Evolutionary conservation across 495 filamentous ascomycete genomes (phyloP).

Genomic region (Talaromyces nanjingensis): DNA sequence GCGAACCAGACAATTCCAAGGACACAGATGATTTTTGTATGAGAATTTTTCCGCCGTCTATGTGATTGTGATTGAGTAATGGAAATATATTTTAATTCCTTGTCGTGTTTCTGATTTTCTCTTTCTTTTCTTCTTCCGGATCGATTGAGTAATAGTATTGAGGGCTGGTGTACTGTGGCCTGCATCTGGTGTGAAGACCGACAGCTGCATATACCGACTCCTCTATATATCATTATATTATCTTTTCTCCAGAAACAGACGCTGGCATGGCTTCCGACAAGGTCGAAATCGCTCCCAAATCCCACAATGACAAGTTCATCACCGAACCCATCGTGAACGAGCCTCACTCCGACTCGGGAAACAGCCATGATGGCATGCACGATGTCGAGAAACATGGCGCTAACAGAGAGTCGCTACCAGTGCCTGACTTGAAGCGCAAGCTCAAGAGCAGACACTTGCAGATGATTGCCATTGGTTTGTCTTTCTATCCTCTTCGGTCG

Average conservation of each 20-base stretch:
- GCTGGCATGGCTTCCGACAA: background rate
- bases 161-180: background rate
- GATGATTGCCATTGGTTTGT: conserved; percentile 66
- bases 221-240: background rate
- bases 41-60: background rate
- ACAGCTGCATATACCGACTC: background rate
- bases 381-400: conserved; percentile 38
- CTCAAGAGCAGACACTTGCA: conserved; percentile 63
- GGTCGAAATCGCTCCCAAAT: background rate
- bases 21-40: background rate
- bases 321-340: background rate
- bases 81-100: background rate
- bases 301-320: background rate
- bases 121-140: background rate
- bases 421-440: conserved; percentile 48
- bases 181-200: background rate
- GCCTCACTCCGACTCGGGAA: background rate
- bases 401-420: conserved; percentile 29
- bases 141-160: background rate
- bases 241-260: background rate
- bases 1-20: background rate
- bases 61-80: background rate
- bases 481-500: conserved; percentile 35
- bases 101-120: background rate
- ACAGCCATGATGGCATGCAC: conserved; percentile 14